phyloP scores from a whole-genome alignment of 202 grass and related monocot genomes.

The Eragrostis tef region DNA sequence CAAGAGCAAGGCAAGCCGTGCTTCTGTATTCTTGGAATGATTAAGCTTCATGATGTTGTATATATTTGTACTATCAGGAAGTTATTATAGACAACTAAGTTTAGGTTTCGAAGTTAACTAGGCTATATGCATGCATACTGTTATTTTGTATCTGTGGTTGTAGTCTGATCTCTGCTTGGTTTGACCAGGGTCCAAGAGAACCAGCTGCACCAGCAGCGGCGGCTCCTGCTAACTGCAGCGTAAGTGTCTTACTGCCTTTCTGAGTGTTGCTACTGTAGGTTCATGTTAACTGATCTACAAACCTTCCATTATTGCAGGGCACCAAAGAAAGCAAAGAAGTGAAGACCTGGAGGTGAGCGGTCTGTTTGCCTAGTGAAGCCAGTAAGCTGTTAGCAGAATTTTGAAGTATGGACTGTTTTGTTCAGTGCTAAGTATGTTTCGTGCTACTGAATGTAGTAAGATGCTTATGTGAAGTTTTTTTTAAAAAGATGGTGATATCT shows the following conservation, averaged over 20 bases:
- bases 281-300: not conserved
- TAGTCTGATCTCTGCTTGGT: slow-evolving; percentile 7
- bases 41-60: not conserved
- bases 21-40: not conserved
- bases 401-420: slow-evolving; percentile 61
- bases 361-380: slow-evolving; percentile 37
- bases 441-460: slow-evolving; percentile 4
- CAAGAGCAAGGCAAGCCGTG: slow-evolving; percentile 71
- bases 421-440: slow-evolving; percentile 33
- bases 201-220: slow-evolving; percentile 41
- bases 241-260: slow-evolving; percentile 19
- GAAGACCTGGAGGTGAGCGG: slow-evolving; percentile 41
- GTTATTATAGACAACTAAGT: no score
- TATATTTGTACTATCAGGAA: not conserved
- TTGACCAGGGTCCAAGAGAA: slow-evolving; percentile 63
- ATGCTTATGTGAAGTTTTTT: slow-evolving; percentile 30
- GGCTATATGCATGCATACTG: no score
- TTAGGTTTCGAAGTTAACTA: no score
- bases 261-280: not conserved
- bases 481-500: not conserved
- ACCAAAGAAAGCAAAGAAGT: slow-evolving; percentile 74
- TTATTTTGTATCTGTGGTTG: not conserved
- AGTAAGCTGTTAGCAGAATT: slow-evolving; percentile 49
- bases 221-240: slow-evolving; percentile 44
- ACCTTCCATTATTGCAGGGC: slow-evolving; percentile 35